These are phyloP conservation scores for Hibiscus syriacus DNA, from an alignment of 345 rosid genomes.

Conservation along the genomic window DNA sequence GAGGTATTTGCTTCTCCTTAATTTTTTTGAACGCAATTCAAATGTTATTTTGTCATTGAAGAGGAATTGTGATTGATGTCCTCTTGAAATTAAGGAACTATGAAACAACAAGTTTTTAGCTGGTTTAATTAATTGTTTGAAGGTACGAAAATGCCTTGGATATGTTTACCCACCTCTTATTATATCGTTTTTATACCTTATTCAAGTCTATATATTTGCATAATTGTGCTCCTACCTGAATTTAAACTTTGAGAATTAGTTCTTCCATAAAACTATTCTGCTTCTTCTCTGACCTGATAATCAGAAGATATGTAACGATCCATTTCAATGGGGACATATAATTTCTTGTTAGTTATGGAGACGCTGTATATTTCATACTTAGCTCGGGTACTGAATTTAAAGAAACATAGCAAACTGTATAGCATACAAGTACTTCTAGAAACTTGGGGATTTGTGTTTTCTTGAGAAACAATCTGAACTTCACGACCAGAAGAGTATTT, in stretches of 20 bases:
- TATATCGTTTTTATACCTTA: not conserved
- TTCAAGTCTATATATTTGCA: not conserved
- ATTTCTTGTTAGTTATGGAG: not conserved
- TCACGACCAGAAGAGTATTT: not conserved
- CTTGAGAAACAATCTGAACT: not conserved
- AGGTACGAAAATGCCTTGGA: not conserved
- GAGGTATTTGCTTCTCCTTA: conserved; percentile 35
- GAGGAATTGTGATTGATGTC: not conserved
- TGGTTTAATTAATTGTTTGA: not conserved
- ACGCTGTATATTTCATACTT: not conserved
- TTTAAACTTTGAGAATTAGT: not conserved
- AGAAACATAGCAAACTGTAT: not conserved
- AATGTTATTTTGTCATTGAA: not conserved
- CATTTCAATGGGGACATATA: not conserved
- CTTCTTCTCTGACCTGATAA: not conserved
- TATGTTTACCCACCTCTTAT: not conserved
- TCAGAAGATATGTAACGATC: not conserved
- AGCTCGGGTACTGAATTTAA: not conserved
- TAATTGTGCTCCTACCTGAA: not conserved
- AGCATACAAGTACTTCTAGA: not conserved
- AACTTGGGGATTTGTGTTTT: not conserved
- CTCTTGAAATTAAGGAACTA: not conserved
- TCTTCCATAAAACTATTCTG: not conserved
- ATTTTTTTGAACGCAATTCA: not conserved
- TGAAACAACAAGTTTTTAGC: not conserved